phyloP scores from a whole-genome alignment of 306 rosid genomes.

The Dicorynia guianensis region DNA sequence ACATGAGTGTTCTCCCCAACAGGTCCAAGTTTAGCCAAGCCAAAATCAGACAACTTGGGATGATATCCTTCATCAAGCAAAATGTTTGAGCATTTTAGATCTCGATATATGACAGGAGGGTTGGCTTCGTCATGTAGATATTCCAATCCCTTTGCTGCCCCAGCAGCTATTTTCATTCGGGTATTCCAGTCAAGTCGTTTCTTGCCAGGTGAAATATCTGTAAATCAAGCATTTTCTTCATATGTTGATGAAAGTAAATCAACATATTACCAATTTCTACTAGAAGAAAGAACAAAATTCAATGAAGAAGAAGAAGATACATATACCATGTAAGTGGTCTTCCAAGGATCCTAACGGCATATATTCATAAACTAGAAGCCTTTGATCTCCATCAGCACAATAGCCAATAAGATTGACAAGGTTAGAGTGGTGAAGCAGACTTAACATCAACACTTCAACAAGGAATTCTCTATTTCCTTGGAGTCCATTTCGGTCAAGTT shows the following conservation, averaged over 20 bases:
- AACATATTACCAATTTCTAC: constrained; percentile 21
- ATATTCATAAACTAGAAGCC: constrained; percentile 93
- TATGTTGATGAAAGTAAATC: too few relatives aligned
- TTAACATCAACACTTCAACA: constrained; percentile 91
- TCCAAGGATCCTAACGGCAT: constrained; percentile 95
- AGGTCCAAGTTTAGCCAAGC: constrained; percentile 94
- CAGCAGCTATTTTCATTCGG: constrained; percentile 92
- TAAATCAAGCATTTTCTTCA: constrained; percentile 36
- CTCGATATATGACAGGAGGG: constrained; percentile 98
- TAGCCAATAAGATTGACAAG: constrained; percentile 93
- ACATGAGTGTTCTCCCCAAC: constrained; percentile 93
- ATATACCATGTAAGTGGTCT: constrained; percentile 86
- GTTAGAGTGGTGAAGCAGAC: constrained; percentile 93
- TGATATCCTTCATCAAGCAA: constrained; percentile 86
- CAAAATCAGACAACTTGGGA: constrained; percentile 93
- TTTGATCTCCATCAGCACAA: constrained; percentile 98
- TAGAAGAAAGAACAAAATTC: constrained; percentile 20
- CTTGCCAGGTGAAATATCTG: constrained; percentile 79
- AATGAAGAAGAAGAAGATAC: constrained; percentile 18
- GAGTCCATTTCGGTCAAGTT: constrained; percentile 89
- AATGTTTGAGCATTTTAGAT: constrained; percentile 91
- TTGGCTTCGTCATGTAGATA: constrained; percentile 88
- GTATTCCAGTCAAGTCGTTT: constrained; percentile 86
- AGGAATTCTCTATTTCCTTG: constrained; percentile 98
- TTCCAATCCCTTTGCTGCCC: constrained; percentile 90